Conservation (phyloP, 2,329 filamentous ascomycete species). For the Apiospora marii region DNA sequence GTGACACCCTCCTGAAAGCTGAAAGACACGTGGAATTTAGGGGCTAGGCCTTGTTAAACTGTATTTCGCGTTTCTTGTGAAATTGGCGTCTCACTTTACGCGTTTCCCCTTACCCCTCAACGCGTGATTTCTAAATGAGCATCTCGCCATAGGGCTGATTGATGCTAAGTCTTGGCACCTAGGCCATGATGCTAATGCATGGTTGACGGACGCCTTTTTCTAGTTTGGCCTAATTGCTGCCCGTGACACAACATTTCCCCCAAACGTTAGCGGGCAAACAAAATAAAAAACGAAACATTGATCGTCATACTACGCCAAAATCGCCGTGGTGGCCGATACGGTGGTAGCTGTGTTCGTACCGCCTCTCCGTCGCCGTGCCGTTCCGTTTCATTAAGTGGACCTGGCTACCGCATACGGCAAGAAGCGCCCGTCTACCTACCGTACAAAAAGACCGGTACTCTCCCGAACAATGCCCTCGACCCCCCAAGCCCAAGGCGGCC, state of each 20-base stretch:
- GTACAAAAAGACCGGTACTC: neutral
- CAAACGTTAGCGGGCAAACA: neutral
- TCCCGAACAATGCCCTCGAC: conserved; percentile 19
- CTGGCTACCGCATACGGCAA: neutral
- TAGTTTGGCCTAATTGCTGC: neutral
- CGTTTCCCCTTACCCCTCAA: conserved; percentile 34
- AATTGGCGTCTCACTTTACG: conserved; percentile 22
- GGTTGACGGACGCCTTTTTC: conserved; percentile 14
- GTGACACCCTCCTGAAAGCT: neutral
- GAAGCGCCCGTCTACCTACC: neutral
- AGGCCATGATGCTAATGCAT: conserved; percentile 20
- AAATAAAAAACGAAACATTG: neutral
- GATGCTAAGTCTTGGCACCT: conserved; percentile 20
- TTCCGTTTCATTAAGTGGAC: conserved; percentile 7
- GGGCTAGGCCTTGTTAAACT: neutral
- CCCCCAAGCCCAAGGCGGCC: conserved; percentile 25
- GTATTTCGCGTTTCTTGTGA: conserved; percentile 29
- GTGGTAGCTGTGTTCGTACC: neutral
- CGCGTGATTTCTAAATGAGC: conserved; percentile 31
- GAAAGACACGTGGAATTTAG: neutral
- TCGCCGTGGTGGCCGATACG: neutral
- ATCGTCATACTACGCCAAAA: neutral
- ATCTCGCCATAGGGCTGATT: conserved; percentile 17
- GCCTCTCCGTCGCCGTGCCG: neutral
- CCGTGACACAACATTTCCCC: neutral